Base-by-base conservation (phyloP, 129 eudicot species). In the Helichrysum umbraculigerum region DNA sequence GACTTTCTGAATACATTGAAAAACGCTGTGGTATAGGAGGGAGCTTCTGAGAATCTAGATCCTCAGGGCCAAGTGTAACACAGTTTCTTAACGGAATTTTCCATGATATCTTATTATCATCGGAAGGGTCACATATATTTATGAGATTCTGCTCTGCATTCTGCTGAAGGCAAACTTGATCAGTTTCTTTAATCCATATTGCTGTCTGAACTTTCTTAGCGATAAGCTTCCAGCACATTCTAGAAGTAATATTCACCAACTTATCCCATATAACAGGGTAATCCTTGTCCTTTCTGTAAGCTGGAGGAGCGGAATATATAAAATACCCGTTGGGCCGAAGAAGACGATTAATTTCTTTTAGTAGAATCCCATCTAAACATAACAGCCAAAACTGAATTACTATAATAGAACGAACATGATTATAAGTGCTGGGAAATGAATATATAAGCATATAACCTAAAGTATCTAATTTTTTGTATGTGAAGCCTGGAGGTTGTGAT, bases 291-390 rank as follows among this genome's bases (percentile, higher is more conserved):
- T 94, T 91, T 80, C 89, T 94, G 65, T 94, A 94, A 59, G 96
- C 97, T 37, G 98, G 98, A 56, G 97, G 98, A 64, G 98, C 97
- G 42, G 98, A 94, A 86, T 94, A 94, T 19, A 94, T 86, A 79
- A 94, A 91, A 71, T 88, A 94, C 58, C 98, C 98, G 71, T 94
- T 91, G 34, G 96, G 76, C 51, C 97, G 87, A 69, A 94, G 81
- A 54, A 94, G 86, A 29, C 97, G 96, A 66, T 94, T 82, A 52
- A 89, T 83, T 80, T 94, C 98, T 79, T 85, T 94, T 57, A 94
- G 83, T 47, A 94, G 80, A 77, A 94, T 87, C 35, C 98, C 98
- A 81, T 91, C 98, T 93, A 86, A 76, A 34, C n/a, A 34, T 42
- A 63, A 65, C 60, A 72, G 37, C 25, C 7, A 57, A 52, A 72